phyloP scores from a whole-genome alignment of 768 basidiomycete genomes.

The Leccinum pellstonianum region DNA sequence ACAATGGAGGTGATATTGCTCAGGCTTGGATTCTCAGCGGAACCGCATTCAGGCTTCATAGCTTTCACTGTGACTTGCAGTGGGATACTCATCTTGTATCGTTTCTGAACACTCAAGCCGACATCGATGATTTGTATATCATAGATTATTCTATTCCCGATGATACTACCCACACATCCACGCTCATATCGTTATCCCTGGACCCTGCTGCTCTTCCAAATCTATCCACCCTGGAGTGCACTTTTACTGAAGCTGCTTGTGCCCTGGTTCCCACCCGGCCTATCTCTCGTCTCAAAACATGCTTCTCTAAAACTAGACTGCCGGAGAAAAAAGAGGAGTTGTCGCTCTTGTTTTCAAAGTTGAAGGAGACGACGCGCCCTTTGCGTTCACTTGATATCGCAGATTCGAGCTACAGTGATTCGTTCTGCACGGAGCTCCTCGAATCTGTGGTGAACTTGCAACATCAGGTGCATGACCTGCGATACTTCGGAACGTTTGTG shows the following conservation, averaged over 20 bases:
- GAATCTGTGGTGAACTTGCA: conserved; percentile 38
- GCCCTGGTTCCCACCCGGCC: conserved; percentile 57
- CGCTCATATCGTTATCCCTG: conserved; percentile 18
- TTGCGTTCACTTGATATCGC: conserved; percentile 59
- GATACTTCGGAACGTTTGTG: conserved; percentile 63
- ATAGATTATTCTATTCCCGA: conserved; percentile 32
- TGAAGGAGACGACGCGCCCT: conserved; percentile 43
- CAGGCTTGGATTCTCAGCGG: conserved; percentile 40
- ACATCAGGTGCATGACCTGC: conserved; percentile 39
- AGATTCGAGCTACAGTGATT: conserved; percentile 55
- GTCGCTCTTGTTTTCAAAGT: conserved; percentile 43
- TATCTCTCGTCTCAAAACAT: conserved; percentile 63
- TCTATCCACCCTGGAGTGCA: conserved; percentile 60
- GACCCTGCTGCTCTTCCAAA: conserved; percentile 42
- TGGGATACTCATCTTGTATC: conserved; percentile 58
- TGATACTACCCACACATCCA: conserved; percentile 11
- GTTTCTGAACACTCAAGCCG: conserved; percentile 26
- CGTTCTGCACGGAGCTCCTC: conserved; percentile 55
- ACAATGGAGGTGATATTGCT: conserved; percentile 24
- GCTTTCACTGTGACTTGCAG: conserved; percentile 63
- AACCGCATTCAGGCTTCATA: conserved; percentile 53
- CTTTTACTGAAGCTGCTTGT: conserved; percentile 62
- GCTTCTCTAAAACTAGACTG: conserved; percentile 54
- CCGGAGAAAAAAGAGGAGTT: conserved; percentile 55
- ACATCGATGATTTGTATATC: conserved; percentile 32